Evolutionary conservation across 805 yeast genomes (phyloP).

Genomic region (Zygotorulaspora danielsina): DNA sequence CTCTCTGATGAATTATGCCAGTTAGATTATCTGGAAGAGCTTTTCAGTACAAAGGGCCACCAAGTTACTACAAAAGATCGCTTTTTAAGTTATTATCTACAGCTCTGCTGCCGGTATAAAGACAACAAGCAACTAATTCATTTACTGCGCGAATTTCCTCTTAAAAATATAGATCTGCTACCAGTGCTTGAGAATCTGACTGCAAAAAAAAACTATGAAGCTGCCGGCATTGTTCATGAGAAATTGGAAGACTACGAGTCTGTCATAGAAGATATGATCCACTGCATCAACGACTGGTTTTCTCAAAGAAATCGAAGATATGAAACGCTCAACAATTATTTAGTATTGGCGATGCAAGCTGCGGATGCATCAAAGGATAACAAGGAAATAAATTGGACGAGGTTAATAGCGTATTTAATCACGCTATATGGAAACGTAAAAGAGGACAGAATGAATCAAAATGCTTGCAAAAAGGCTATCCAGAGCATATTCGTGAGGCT

Average conservation of each 20-base stretch:
- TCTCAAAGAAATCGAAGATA: neutral
- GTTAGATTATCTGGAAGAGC: slow-evolving; percentile 20
- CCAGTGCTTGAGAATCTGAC: slow-evolving; percentile 13
- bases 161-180: slow-evolving; percentile 14
- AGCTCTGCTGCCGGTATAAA: slow-evolving; percentile 18
- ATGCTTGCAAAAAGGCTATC: slow-evolving; percentile 16
- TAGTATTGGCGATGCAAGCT: slow-evolving; percentile 17
- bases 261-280: slow-evolving; percentile 19
- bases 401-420: slow-evolving; percentile 23
- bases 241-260: slow-evolving; percentile 16
- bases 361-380: slow-evolving; percentile 8
- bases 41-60: slow-evolving; percentile 5
- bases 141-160: slow-evolving; percentile 19
- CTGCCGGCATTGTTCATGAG: slow-evolving; percentile 19
- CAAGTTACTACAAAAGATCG: slow-evolving; percentile 8
- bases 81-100: slow-evolving; percentile 12
- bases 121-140: slow-evolving; percentile 7
- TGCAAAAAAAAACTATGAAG: slow-evolving; percentile 16
- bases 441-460: slow-evolving; percentile 2
- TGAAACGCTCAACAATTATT: slow-evolving; percentile 7
- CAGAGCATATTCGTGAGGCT: slow-evolving; percentile 24
- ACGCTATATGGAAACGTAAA: slow-evolving; percentile 11
- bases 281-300: slow-evolving; percentile 20
- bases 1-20: slow-evolving; percentile 8
- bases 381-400: slow-evolving; percentile 23